Percentiles rank a stretch among this genome's conserved stretches.
Conservation (phyloP, 176 grass and related monocot genomes). For the Oryza brachyantha region DNA sequence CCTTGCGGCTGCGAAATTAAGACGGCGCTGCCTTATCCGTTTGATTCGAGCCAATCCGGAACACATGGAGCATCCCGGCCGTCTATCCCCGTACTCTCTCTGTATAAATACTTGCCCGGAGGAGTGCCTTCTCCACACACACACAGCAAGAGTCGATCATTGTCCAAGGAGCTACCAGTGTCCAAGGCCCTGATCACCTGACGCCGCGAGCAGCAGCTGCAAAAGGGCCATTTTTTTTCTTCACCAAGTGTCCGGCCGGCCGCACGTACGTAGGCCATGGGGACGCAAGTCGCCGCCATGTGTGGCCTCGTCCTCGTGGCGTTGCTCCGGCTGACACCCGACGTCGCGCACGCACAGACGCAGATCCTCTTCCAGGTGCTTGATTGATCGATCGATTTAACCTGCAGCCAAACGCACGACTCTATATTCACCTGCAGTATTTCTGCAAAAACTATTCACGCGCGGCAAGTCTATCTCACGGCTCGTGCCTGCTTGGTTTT, state of each 20-base stretch:
- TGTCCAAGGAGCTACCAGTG: not conserved
- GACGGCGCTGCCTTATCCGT: constrained; percentile 15
- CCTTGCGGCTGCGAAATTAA: too few relatives aligned
- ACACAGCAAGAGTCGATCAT: not conserved
- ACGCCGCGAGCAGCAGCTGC: not conserved
- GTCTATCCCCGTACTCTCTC: not conserved
- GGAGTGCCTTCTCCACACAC: not conserved
- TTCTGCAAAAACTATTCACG: too few relatives aligned
- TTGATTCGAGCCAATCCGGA: not conserved
- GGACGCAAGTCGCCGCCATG: not conserved
- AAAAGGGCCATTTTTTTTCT: not conserved
- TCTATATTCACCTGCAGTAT: too few relatives aligned
- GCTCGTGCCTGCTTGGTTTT: not conserved
- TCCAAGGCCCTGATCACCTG: not conserved
- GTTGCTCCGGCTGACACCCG: not conserved
- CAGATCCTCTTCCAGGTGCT: constrained; percentile 45
- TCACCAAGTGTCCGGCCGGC: not conserved
- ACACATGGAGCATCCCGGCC: not conserved
- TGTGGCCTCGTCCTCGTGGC: not conserved
- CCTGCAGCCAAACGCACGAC: too few relatives aligned
- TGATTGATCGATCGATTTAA: not conserved
- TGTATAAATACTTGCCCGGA: constrained; percentile 15
- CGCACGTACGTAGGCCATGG: not conserved
- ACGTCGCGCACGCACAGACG: constrained; percentile 12
- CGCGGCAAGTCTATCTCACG: not conserved